Base-by-base conservation (phyloP, 2,329 filamentous ascomycete species). In the Phaeomoniella chlamydospora region DNA sequence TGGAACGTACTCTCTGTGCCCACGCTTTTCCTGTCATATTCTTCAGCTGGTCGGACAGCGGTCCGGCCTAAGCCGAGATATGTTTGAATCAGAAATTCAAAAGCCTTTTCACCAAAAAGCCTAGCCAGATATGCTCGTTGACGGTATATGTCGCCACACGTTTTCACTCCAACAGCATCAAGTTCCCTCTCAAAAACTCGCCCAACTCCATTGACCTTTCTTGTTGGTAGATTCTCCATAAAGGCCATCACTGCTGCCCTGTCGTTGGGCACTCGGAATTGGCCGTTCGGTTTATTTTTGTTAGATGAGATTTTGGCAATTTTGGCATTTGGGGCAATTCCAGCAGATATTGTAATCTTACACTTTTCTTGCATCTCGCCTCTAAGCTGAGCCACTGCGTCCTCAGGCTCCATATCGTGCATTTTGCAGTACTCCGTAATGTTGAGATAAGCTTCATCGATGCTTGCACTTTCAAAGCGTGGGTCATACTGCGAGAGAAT, bases 261-360 rank as follows among this genome's bases (percentile, higher is more conserved):
- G 29, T 93, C 78, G 36, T 70, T 81, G 0, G 79, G 69, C 2
- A 96, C 63, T 6, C 72, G 60, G 47, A 80, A 96, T 51, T 96
- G 90, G 0, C 90, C 90, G 47, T 98, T 93, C 0, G 90, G 90
- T 52, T 98, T 98, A 57, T 96, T 94, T 55, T 80, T 74, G 52
- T 98, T 94, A 13, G 85, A 93, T 48, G 81, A 85, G 18, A 98
- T 94, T 58, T 98, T 98, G 18, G 90, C 88, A 11, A 98, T 67
- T 51, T 86, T 88, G 0, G 87, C 79, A 54, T 98, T 98, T 1
- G 85, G 81, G 1, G 86, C 88, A 41, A 98, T 94, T 1, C 90
- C 90, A 1, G 88, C 90, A 12, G 87, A 94, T 3, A 98, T 79
- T 0, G 87, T 94, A 38, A 98, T 78, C 29, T 79, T 75, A 0